Base-by-base conservation (phyloP, 1,284 basidiomycete species). In the Melampsora americana region DNA sequence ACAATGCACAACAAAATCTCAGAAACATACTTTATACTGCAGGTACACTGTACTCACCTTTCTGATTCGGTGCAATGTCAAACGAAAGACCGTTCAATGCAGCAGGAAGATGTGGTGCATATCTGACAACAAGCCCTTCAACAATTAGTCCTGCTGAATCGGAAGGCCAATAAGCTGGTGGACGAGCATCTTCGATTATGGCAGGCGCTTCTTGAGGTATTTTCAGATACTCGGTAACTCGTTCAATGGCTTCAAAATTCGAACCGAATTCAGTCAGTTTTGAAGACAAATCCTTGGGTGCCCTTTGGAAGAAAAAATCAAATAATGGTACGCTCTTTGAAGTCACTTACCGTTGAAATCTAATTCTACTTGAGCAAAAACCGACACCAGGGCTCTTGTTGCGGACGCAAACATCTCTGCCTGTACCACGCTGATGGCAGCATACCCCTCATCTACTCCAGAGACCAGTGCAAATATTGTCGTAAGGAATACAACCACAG, bases 391-490 rank as follows among this genome's bases (percentile, higher is more conserved):
- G 72, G 87, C 86, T 65, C 89, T 84, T 53, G 87, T 89, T 14
- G 89, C 89, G 75, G 89, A 87, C 0, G 89, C 89, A 81, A 90
- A 90, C 14, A 88, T 85, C 1, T 87, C 88, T 2, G 89, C 88
- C 81, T 90, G 89, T 14, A 89, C 87, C 62, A 76, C 66, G 64
- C 73, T 76, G 18, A 76, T 76, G 9, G 73, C 73, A 28, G 73
- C 73, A 53, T 67, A 76, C 35, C 73, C 73, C 61, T 76, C 73
- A 23, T 60, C 35, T 20, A 76, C 66, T 4, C 73, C 73, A 48
- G 73, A 68, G 7, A 42, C 26, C 14, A 76, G 46, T 16, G 73
- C 73, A 56, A 76, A 76, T 60, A 35, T 60, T 30, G 73, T 76
- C 2, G 73, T 76, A 53, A 76, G 67, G 59, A 76, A 68, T 5